Conservation (phyloP, 2,329 filamentous ascomycete genomes). For the Epicoccum nigrum region DNA sequence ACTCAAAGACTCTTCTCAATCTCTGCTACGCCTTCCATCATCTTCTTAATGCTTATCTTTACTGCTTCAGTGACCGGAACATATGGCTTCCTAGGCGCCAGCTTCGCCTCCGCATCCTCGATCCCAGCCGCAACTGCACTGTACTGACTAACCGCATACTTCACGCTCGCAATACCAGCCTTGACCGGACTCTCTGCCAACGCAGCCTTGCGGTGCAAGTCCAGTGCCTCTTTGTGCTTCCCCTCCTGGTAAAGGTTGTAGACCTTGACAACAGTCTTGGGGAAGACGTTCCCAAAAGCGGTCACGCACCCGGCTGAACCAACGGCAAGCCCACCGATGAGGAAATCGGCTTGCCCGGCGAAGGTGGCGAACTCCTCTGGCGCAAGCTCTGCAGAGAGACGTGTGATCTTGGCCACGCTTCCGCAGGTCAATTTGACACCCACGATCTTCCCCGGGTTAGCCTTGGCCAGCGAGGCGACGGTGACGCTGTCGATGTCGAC, state of each 20-base stretch:
- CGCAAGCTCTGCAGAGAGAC: constrained; percentile 60
- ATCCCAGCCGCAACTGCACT: constrained; percentile 65
- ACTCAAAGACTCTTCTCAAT: constrained; percentile 29
- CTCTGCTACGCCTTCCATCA: constrained; percentile 33
- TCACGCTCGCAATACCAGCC: constrained; percentile 69
- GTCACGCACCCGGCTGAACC: constrained; percentile 63
- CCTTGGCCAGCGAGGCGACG: constrained; percentile 61
- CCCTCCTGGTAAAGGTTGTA: constrained; percentile 68
- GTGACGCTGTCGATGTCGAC: constrained; percentile 72
- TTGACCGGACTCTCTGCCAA: constrained; percentile 71
- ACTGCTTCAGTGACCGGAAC: constrained; percentile 33
- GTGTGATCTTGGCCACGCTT: constrained; percentile 73
- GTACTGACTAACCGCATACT: constrained; percentile 69
- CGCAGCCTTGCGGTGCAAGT: constrained; percentile 66
- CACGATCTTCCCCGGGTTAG: constrained; percentile 66
- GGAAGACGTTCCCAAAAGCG: constrained; percentile 64
- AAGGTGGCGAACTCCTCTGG: constrained; percentile 68
- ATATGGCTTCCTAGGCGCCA: constrained; percentile 39
- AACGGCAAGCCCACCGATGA: constrained; percentile 61
- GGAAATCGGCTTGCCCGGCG: constrained; percentile 75
- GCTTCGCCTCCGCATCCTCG: constrained; percentile 35
- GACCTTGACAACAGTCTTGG: constrained; percentile 62
- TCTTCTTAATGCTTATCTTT: constrained; percentile 29
- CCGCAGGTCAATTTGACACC: constrained; percentile 76
- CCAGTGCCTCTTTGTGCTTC: constrained; percentile 62